Evolutionary conservation across 257 asterid genomes (phyloP).

Genomic region (Nicotiana noctiflora): DNA sequence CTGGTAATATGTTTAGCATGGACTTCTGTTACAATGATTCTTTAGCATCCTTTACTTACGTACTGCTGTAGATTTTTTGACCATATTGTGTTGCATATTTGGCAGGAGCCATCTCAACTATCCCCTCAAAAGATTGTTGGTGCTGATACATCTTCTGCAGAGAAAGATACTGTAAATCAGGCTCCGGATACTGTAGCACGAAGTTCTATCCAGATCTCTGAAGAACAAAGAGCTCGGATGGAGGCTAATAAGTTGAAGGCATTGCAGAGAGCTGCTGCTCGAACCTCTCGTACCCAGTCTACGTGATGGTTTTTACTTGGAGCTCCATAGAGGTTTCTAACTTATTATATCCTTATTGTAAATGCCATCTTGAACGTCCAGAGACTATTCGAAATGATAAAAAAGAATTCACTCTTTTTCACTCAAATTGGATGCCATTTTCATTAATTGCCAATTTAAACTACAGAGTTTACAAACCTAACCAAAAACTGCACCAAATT

Average conservation of each 20-base stretch:
- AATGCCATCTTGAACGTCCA: neutral
- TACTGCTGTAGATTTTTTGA: neutral
- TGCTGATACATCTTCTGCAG: slow-evolving; percentile 15
- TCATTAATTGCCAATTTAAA: neutral
- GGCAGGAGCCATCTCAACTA: slow-evolving; percentile 38
- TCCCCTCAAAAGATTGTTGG: slow-evolving; percentile 14
- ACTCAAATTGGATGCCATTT: neutral
- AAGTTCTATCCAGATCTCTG: slow-evolving; percentile 33
- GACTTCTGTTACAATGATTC: neutral
- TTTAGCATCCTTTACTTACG: neutral
- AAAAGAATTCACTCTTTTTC: neutral
- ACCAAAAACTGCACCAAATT: no score
- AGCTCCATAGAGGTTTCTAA: neutral
- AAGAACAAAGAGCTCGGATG: slow-evolving; percentile 71
- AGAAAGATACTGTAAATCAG: slow-evolving; percentile 19
- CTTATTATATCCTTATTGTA: neutral
- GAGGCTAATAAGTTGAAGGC: slow-evolving; percentile 71
- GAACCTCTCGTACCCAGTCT: slow-evolving; percentile 16
- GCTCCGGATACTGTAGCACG: slow-evolving; percentile 2
- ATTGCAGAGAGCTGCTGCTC: slow-evolving; percentile 72
- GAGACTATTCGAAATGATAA: neutral
- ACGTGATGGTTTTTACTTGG: neutral
- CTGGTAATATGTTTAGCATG: neutral
- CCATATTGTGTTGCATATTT: neutral
- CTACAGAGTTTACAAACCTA: no score